These are phyloP conservation scores for Austroboletus niveus DNA, from an alignment of 1,284 basidiomycete species.

Conservation along the genomic window DNA sequence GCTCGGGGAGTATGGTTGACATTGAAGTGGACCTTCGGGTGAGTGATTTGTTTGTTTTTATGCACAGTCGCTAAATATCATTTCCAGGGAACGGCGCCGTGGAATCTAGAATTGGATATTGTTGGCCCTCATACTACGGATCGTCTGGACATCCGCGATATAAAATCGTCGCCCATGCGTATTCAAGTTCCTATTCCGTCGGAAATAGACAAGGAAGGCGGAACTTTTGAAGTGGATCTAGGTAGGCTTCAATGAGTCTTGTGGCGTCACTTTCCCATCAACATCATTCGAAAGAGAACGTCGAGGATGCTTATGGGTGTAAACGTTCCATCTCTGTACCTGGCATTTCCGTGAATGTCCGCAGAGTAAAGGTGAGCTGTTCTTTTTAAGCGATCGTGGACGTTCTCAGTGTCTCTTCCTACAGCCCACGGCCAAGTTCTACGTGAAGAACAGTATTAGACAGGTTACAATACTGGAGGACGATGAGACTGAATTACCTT, in stretches of 20 bases:
- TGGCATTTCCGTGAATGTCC: constrained; percentile 87
- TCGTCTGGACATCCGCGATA: constrained; percentile 52
- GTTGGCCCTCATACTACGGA: constrained; percentile 68
- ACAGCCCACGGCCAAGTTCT: constrained; percentile 87
- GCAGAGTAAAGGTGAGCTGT: constrained; percentile 67
- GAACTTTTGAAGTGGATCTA: constrained; percentile 78
- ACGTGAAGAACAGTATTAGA: constrained; percentile 56
- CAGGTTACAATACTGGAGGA: constrained; percentile 75
- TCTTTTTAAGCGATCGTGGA: not conserved
- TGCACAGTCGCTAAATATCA: not conserved
- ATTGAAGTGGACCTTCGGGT: constrained; percentile 79
- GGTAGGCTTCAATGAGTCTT: constrained; percentile 40
- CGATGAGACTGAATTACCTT: constrained; percentile 67
- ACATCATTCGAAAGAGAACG: constrained; percentile 52
- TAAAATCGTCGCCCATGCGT: constrained; percentile 55
- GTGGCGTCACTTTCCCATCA: not conserved
- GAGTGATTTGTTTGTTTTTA: constrained; percentile 19
- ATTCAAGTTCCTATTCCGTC: constrained; percentile 68
- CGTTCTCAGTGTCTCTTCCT: not conserved
- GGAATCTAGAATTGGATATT: constrained; percentile 80
- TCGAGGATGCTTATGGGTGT: constrained; percentile 90
- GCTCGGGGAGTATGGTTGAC: constrained; percentile 71
- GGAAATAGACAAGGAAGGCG: constrained; percentile 67
- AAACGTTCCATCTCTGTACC: constrained; percentile 75
- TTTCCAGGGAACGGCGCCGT: constrained; percentile 81